Evolutionary conservation across 1,284 basidiomycete species (phyloP), one percentile per base, ranked within the genome.

Genomic region (Cutaneotrichosporon spelunceum): DNA sequence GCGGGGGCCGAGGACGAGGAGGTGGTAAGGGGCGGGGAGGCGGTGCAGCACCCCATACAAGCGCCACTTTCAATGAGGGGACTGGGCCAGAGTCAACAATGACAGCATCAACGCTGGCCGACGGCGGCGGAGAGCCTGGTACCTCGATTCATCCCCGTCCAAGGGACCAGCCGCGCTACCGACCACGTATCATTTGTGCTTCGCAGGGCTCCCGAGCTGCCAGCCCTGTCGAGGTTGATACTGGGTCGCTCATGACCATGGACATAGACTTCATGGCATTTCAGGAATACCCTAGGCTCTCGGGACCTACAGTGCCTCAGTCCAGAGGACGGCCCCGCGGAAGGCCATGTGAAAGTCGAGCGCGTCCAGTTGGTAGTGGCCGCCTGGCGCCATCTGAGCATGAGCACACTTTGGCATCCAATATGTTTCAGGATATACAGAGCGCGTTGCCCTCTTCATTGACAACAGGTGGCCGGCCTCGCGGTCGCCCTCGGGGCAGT

Each of bases 1-100:
- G 14, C 53, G 36, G 14, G 27, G 27, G 27, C n/a, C 53, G 53
- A 27, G 54, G 55, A 10, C 49, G 57, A 23, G 50, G 57, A n/a
- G n/a, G 50, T 14, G 29, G 50, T 3, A 34, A 36, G 24, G 24
- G 30, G 14, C n/a, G 30, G 16, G 45, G 47, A 14, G 30, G 56
- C 11, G 26, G 14, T 26, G 24, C 19, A n/a, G 29, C 39, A 13
- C n/a, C 16, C 13, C 9, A n/a, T 30, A n/a, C 39, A 42, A 19
- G 19, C 16, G 16, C 19, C n/a, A 16, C 19, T 7, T 42, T 19
- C 19, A 19, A n/a, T 19, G 16, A 19, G 7, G 39, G 9, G 5
- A 19, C 9, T 5, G 36, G 14, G 11, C 14, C 36, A 19, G 36
- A 39, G 36, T 16, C 36, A 14, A 39, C 16, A 14, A 14, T 14